These are phyloP conservation scores for Hordeum marinum DNA, from an alignment of 176 grass and related monocot genomes.

Conservation along the genomic window DNA sequence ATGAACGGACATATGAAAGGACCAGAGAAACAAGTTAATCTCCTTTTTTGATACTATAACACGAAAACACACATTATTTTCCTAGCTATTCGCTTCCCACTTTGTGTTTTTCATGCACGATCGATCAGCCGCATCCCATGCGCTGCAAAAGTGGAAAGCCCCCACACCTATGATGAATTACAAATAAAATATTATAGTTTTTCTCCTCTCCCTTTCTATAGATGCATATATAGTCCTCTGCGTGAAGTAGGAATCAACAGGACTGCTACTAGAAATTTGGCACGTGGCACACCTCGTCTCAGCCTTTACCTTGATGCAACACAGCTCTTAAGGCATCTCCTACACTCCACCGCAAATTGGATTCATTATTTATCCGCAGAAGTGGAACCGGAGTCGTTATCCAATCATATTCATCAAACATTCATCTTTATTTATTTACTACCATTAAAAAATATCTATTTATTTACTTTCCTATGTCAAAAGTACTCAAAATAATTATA, in stretches of 20 bases:
- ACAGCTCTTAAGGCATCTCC: too few species aligned
- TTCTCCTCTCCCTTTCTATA: neutral
- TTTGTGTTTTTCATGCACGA: constrained; percentile 31
- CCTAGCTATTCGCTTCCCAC: neutral
- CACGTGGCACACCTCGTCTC: constrained; percentile 1
- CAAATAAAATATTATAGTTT: constrained; percentile 17
- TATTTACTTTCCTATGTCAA: too few species aligned
- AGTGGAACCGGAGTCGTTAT: too few species aligned
- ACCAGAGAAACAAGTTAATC: constrained; percentile 10
- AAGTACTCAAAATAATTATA: too few species aligned
- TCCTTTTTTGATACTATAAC: constrained; percentile 3
- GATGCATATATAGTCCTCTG: neutral
- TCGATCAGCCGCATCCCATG: constrained; percentile 52
- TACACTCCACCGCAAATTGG: too few species aligned
- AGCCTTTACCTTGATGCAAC: constrained; percentile 8
- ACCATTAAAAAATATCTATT: too few species aligned
- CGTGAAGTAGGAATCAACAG: constrained; percentile 13
- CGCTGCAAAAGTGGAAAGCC: constrained; percentile 11
- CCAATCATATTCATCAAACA: too few species aligned
- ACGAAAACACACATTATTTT: neutral
- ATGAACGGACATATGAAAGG: neutral
- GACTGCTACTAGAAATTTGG: constrained; percentile 32
- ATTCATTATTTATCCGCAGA: too few species aligned
- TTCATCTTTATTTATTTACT: too few species aligned
- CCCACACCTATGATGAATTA: constrained; percentile 13